These are phyloP conservation scores for Erodium texanum DNA, from an alignment of 441 rosid genomes.

Conservation along the genomic window DNA sequence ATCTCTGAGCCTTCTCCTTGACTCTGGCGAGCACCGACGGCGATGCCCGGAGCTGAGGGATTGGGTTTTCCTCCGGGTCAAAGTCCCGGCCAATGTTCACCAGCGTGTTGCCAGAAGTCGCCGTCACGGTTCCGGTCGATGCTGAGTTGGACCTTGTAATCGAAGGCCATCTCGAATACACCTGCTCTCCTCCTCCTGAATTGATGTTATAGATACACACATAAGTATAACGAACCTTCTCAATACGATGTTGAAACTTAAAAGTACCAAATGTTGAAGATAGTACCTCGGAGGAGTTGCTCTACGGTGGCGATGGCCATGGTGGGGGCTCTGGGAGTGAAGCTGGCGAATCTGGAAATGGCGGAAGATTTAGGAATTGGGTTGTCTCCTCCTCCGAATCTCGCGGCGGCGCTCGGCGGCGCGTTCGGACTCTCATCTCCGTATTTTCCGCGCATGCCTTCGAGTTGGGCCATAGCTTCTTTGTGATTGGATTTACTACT, in stretches of 20 bases:
- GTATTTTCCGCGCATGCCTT: not conserved
- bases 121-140: too few species aligned
- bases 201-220: too few species aligned
- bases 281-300: not conserved
- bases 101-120: too few species aligned
- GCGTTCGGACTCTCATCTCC: not conserved
- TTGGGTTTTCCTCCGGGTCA: not conserved
- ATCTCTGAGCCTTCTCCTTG: not conserved
- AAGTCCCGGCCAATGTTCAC: not conserved
- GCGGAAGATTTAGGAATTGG: not conserved
- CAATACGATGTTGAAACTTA: too few species aligned
- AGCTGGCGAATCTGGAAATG: not conserved
- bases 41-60: not conserved
- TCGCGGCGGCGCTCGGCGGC: not conserved
- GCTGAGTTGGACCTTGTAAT: not conserved
- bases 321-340: not conserved
- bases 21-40: not conserved
- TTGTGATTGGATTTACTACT: too few species aligned
- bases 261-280: too few species aligned
- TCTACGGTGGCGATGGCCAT: not conserved
- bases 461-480: not conserved
- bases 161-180: not conserved
- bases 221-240: too few species aligned
- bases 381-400: not conserved
- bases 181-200: not conserved